Base-by-base conservation (phyloP, 345 rosid genomes). In the Chamaenerion angustifolium region DNA sequence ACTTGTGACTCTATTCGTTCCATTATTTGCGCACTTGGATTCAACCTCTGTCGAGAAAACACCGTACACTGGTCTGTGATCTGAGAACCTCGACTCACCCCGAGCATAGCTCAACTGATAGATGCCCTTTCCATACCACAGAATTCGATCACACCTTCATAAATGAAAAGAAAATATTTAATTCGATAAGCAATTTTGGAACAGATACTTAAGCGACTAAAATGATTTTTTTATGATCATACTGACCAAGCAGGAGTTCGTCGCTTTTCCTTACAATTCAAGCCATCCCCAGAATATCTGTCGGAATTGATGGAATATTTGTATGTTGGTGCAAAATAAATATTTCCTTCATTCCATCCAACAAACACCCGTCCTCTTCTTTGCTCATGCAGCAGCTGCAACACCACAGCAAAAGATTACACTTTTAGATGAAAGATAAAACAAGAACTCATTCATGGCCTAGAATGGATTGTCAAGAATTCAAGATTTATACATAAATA, bases 231-330 rank as follows among this genome's bases (percentile, higher is more conserved):
- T 4, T 8, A 31, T 31, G 5, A 31, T 31, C 37, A 31, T 31
- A 5, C 37, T 31, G 37, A 57, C 61, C 61, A 57, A 37, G 61
- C 61, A 23, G 61, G 61, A 19, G 61, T 15, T 40, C 61, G 41
- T 35, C 44, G 42, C 49, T 25, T 48, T 16, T 48, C 21, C 31
- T 42, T 48, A 42, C 41, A 8, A 0, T 17, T 25, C 35, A 15
- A 43, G 45, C 17, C 41, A 8, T 18, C 44, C 15, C 52, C 61
- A 21, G 52, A 23, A 42, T 57, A 57, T 18, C 18, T 19, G 40
- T 42, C 61, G 3, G 61, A 57, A 23, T 48, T 42, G 16, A 25
- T 11, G 42, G 40, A 49, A 43, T 42, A 57, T 43, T 57, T 57
- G 41, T 57, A 57, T n/a, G 61, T 57, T 13, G 54, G 61, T 44